Conservation (phyloP, 768 basidiomycete species). For the Mycena leptocephala region DNA sequence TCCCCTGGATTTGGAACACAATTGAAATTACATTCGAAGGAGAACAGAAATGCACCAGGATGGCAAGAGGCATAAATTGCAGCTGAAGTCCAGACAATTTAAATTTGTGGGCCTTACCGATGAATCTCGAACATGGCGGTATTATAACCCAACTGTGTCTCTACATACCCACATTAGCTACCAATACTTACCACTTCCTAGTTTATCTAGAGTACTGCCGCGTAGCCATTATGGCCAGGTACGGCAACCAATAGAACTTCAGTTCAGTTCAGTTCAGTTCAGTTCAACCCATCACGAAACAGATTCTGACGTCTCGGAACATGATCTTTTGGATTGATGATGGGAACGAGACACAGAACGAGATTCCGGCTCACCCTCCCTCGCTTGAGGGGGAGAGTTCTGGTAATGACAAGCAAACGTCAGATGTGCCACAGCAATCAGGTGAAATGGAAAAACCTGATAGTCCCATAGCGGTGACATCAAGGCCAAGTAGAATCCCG, state of each 20-base stretch:
- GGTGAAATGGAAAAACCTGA: not conserved
- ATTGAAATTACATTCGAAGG: too few relatives aligned
- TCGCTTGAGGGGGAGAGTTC: conserved; percentile 2
- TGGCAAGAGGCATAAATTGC: not conserved
- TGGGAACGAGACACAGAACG: not conserved
- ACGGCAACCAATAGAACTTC: too few relatives aligned
- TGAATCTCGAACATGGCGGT: conserved; percentile 7
- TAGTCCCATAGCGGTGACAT: not conserved
- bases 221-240: too few relatives aligned
- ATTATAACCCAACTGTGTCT: conserved; percentile 20
- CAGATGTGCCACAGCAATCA: not conserved
- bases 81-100: not conserved
- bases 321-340: not conserved
- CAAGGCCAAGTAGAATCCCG: not conserved
- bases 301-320: not conserved
- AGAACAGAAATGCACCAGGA: too few relatives aligned
- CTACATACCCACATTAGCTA: too few relatives aligned
- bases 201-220: too few relatives aligned
- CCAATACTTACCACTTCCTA: too few relatives aligned
- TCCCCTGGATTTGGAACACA: too few relatives aligned
- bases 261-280: too few relatives aligned
- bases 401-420: too few relatives aligned
- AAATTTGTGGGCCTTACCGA: not conserved
- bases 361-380: not conserved
- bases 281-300: not conserved